A percentile compares a stretch with the other conserved stretches of the same genome.
Evolutionary conservation across 768 basidiomycete genomes (phyloP).

Genomic region (Termitomyces sp.): DNA sequence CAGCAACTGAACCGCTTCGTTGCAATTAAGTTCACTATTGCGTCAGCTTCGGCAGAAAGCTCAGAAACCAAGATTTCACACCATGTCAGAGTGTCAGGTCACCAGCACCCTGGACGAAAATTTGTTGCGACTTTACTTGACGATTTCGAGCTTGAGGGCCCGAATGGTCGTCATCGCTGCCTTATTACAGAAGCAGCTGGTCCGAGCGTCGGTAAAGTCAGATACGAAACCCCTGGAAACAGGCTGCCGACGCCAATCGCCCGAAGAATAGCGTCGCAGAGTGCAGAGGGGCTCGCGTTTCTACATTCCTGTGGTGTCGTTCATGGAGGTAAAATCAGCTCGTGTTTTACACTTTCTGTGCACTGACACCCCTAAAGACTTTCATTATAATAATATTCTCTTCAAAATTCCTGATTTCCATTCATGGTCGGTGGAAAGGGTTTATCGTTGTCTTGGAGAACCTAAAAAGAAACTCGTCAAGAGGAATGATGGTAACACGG

Average conservation of each 20-base stretch:
- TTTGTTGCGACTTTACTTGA: constrained; percentile 64
- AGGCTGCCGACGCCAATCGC: constrained; percentile 46
- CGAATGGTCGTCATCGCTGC: constrained; percentile 77
- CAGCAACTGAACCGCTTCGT: constrained; percentile 33
- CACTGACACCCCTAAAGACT: background rate
- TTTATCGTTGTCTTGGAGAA: constrained; percentile 1
- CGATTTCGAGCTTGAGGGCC: constrained; percentile 71
- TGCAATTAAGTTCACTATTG: constrained; percentile 50
- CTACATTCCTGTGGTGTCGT: constrained; percentile 54
- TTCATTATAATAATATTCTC: background rate
- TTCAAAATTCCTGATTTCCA: background rate
- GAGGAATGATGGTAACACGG: background rate
- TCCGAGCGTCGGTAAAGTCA: constrained; percentile 62
- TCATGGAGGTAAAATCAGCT: constrained; percentile 58
- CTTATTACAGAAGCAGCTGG: constrained; percentile 83
- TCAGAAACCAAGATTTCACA: background rate
- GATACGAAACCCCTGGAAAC: constrained; percentile 33
- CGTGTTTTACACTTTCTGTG: constrained; percentile 10
- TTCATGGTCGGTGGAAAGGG: constrained; percentile 3
- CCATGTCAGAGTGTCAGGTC: background rate
- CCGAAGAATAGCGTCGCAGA: constrained; percentile 46
- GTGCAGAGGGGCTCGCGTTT: constrained; percentile 48
- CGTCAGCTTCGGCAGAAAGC: constrained; percentile 27
- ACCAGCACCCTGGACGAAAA: constrained; percentile 26
- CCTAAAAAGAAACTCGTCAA: background rate